A percentile compares a stretch with the other conserved stretches of the same genome.
These are phyloP conservation scores for Spatholobus suberectus DNA, from an alignment of 306 rosid genomes.

Conservation along the genomic window DNA sequence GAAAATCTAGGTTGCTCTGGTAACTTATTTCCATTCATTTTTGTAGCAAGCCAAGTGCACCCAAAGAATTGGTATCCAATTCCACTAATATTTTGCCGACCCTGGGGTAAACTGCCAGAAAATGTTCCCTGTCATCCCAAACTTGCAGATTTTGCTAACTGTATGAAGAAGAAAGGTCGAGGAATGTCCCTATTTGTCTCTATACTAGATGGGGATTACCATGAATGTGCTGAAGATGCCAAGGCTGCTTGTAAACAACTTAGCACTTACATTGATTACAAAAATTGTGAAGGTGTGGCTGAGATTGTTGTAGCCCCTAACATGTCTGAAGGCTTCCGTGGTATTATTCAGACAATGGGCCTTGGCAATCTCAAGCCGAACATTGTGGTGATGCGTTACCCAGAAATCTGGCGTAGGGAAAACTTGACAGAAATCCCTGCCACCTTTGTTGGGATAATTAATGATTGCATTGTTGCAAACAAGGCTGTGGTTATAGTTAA, in stretches of 20 bases:
- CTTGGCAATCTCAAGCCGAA: constrained; percentile 99
- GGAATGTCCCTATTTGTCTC: constrained; percentile 98
- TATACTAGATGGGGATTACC: constrained; percentile 95
- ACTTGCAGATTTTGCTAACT: constrained; percentile 98
- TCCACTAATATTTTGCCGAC: constrained; percentile 95
- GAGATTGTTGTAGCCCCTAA: constrained; percentile 97
- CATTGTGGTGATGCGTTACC: constrained; percentile 97
- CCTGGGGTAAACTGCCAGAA: constrained; percentile 99
- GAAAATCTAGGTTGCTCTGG: constrained; percentile 13
- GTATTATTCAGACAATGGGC: constrained; percentile 98
- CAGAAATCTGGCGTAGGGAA: constrained; percentile 99
- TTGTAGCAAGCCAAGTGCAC: constrained; percentile 95
- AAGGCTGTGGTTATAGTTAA: constrained; percentile 98
- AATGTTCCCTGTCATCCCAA: constrained; percentile 99
- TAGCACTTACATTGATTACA: constrained; percentile 88
- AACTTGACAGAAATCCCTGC: constrained; percentile 91
- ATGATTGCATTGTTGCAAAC: constrained; percentile 95
- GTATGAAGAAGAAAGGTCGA: constrained; percentile 98
- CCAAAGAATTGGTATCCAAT: constrained; percentile 99
- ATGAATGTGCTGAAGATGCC: constrained; percentile 94
- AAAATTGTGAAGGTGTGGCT: constrained; percentile 98
- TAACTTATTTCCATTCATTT: constrained; percentile 28
- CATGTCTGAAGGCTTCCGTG: constrained; percentile 95
- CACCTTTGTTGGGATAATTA: constrained; percentile 89
- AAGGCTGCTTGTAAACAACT: constrained; percentile 95